Percentiles rank a stretch among this genome's conserved stretches.
phyloP scores from a whole-genome alignment of 2,329 filamentous ascomycete species.

The Xylaria sp. region DNA sequence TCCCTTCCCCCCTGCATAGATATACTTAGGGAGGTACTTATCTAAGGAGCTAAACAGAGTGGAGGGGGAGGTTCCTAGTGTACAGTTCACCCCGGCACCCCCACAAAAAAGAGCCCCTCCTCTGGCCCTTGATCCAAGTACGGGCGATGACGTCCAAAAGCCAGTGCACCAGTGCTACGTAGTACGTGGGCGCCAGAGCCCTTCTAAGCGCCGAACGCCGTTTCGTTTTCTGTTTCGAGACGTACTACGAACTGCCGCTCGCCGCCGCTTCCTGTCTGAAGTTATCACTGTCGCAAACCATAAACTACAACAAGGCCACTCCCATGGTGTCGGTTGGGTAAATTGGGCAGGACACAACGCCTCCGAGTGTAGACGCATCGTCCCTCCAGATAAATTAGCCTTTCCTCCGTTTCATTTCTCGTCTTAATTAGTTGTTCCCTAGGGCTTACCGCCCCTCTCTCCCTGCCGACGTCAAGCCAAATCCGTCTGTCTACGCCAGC shows the following conservation, averaged over 20 bases:
- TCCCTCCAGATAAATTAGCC: neutral
- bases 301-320: neutral
- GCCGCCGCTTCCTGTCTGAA: conserved; percentile 4
- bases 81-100: neutral
- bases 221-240: conserved; percentile 1
- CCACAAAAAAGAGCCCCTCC: conserved; percentile 15
- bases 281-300: conserved; percentile 4
- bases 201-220: conserved; percentile 25
- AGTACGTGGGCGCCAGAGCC: conserved; percentile 17
- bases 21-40: too few relatives aligned
- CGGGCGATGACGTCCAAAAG: conserved; percentile 21
- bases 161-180: conserved; percentile 3
- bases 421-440: conserved; percentile 4
- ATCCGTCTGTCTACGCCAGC: conserved; percentile 4
- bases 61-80: neutral
- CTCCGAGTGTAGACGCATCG: neutral
- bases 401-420: conserved; percentile 5
- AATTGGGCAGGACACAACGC: neutral
- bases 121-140: conserved; percentile 11
- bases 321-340: conserved; percentile 1
- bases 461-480: conserved; percentile 8
- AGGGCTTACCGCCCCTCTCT: neutral
- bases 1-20: neutral
- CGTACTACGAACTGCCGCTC: conserved; percentile 1
- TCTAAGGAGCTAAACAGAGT: neutral